Conservation (phyloP, 176 grass and related monocot species). For the Raddia guianensis region DNA sequence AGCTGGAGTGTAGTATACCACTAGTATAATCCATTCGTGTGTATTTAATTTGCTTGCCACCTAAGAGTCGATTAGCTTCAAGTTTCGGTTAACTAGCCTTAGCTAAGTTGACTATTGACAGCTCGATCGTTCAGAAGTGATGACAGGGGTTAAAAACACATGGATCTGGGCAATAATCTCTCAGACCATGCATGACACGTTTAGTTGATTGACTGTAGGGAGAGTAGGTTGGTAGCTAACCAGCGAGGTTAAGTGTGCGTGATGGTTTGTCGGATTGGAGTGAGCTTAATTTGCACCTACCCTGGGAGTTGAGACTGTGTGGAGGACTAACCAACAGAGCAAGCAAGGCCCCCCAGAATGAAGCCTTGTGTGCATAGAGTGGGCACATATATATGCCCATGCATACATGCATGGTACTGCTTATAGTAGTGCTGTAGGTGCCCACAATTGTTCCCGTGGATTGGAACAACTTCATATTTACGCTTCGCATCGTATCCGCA, state of each 20-base stretch:
- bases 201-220: background rate
- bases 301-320: background rate
- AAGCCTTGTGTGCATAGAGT: background rate
- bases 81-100: background rate
- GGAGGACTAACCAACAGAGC: background rate
- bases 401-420: background rate
- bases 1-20: background rate
- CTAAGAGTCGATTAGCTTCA: conserved; percentile 3
- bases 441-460: background rate
- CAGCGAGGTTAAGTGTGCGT: background rate
- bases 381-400: background rate
- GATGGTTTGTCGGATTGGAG: conserved; percentile 19
- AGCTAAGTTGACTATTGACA: conserved; percentile 9
- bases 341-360: background rate
- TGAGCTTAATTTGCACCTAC: conserved; percentile 23
- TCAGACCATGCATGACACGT: background rate
- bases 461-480: conserved; percentile 34
- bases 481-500: background rate
- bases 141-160: background rate
- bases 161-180: background rate
- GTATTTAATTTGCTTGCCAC: conserved; percentile 23
- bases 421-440: background rate
- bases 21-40: background rate
- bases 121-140: background rate
- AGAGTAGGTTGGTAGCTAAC: background rate